phyloP scores from a whole-genome alignment of 208 protist genomes.

The Wallacemonas collosoma region DNA sequence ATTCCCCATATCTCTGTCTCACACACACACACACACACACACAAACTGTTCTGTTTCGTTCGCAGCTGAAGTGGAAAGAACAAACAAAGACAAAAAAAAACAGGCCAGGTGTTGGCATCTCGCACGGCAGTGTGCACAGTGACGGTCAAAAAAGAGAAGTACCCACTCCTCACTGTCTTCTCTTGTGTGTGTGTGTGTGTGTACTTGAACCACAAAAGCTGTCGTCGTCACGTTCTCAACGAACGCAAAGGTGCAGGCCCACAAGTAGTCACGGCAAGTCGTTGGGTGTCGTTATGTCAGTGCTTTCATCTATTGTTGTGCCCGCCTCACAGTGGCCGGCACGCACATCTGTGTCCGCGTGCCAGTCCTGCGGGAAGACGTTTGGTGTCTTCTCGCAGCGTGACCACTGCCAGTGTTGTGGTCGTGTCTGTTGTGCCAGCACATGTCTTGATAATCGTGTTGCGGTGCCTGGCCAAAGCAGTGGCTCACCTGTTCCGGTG shows the following conservation, averaged over 20 bases:
- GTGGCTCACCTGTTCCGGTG: constrained; percentile 40
- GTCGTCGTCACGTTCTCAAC: background rate
- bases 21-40: no score
- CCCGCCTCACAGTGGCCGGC: constrained; percentile 45
- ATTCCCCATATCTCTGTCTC: no score
- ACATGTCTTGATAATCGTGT: constrained; percentile 44
- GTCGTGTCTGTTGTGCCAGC: constrained; percentile 49
- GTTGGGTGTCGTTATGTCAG: background rate
- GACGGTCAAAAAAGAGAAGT: no score
- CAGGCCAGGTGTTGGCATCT: no score
- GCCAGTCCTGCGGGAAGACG: constrained; percentile 47
- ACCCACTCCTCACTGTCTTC: background rate
- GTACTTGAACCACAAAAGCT: background rate
- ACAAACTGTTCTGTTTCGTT: no score
- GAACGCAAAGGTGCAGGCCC: no score
- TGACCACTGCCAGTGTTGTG: constrained; percentile 61
- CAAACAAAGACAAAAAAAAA: no score
- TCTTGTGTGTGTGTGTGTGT: background rate
- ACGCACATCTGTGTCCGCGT: constrained; percentile 26
- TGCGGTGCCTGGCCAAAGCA: constrained; percentile 41
- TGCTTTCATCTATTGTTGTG: constrained; percentile 19
- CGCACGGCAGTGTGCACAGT: no score
- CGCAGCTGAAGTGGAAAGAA: no score
- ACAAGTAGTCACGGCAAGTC: no score
- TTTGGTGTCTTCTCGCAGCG: constrained; percentile 42